Conservation (phyloP, 2,329 filamentous ascomycete species). For the Bipolaris bicolor region DNA sequence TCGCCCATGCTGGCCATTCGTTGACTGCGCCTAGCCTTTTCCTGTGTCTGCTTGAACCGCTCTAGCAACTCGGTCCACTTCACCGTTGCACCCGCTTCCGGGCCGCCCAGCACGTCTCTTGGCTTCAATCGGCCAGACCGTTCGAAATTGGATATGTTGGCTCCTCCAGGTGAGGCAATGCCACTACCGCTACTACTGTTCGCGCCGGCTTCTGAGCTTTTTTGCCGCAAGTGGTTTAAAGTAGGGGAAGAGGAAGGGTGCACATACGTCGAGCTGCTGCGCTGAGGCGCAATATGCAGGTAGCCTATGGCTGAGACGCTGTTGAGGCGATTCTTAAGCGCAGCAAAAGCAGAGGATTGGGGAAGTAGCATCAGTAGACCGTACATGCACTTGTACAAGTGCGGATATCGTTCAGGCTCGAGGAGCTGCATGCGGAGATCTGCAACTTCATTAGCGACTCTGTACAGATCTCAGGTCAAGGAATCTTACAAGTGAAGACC, state of each 20-base stretch:
- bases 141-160: conserved; percentile 52
- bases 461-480: conserved; percentile 6
- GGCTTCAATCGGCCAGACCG: conserved; percentile 73
- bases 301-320: conserved; percentile 97
- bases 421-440: conserved; percentile 93
- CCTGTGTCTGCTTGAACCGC: conserved; percentile 91
- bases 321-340: conserved; percentile 93
- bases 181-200: conserved; percentile 31
- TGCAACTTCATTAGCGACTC: conserved; percentile 47
- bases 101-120: conserved; percentile 48
- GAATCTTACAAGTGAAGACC: conserved; percentile 85
- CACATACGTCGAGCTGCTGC: conserved; percentile 73
- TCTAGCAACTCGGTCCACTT: conserved; percentile 92
- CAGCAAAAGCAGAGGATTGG: conserved; percentile 95
- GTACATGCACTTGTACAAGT: conserved; percentile 97
- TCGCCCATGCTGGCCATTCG: conserved; percentile 54
- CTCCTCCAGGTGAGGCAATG: conserved; percentile 30
- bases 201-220: conserved; percentile 50
- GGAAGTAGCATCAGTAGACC: conserved; percentile 97
- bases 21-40: conserved; percentile 76
- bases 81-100: conserved; percentile 75
- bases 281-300: conserved; percentile 74
- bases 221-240: conserved; percentile 50
- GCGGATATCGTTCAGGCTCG: conserved; percentile 92
- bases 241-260: conserved; percentile 40